These are phyloP conservation scores for Selaginella moellendorffii DNA, from an alignment of 75 land plant genomes.

Conservation along the genomic window DNA sequence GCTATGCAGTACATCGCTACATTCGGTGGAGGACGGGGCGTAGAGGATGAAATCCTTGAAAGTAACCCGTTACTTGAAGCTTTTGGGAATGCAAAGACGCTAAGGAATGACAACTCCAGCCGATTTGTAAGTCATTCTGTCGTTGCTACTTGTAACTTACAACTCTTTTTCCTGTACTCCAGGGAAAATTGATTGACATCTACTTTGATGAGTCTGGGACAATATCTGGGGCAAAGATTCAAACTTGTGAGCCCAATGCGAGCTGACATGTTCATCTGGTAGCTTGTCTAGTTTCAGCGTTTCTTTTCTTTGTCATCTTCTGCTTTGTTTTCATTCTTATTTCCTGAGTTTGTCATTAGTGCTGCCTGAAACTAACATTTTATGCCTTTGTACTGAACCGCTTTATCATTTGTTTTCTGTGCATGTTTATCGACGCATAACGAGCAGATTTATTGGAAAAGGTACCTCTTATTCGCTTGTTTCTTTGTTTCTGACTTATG, in stretches of 20 bases:
- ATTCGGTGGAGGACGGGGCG: constrained; percentile 65
- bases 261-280: background rate
- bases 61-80: constrained; percentile 77
- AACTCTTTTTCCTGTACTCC: too few species aligned
- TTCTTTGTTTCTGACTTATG: background rate
- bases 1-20: constrained; percentile 87
- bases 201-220: constrained; percentile 3
- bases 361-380: too few species aligned
- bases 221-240: constrained; percentile 9
- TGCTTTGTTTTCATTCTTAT: background rate
- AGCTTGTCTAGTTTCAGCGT: background rate
- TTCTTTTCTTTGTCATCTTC: background rate
- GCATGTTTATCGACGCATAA: background rate
- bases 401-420: background rate
- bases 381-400: background rate
- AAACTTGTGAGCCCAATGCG: constrained; percentile 1
- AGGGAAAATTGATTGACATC: constrained; percentile 8
- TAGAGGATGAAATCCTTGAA: constrained; percentile 57
- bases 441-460: constrained; percentile 3
- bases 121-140: constrained; percentile 57
- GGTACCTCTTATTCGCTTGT: background rate
- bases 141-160: too few species aligned
- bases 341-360: background rate
- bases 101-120: constrained; percentile 73
- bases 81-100: constrained; percentile 87